These are phyloP conservation scores for Ogataea saltuana DNA, from an alignment of 805 yeast genomes.

Conservation along the genomic window DNA sequence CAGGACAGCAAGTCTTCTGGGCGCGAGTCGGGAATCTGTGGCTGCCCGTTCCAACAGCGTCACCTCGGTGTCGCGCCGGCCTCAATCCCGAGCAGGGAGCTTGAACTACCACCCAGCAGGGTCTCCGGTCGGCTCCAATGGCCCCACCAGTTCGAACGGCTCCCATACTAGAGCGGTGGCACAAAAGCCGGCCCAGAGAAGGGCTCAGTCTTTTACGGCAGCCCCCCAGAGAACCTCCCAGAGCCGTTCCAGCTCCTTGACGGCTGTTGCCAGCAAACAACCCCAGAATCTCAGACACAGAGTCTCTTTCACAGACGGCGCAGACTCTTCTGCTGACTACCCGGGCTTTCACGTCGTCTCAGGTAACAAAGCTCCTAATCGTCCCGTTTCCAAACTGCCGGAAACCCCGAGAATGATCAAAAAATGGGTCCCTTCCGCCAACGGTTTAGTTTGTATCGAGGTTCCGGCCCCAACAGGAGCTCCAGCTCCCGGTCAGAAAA, in stretches of 20 bases:
- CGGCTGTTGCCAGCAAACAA: not conserved
- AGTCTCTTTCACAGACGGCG: slow-evolving; percentile 23
- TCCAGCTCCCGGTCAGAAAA: slow-evolving; percentile 15
- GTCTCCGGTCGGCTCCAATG: too few relatives aligned
- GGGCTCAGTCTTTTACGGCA: slow-evolving; percentile 25
- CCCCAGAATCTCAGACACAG: slow-evolving; percentile 18
- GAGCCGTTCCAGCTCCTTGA: slow-evolving; percentile 3
- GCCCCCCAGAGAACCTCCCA: slow-evolving; percentile 7
- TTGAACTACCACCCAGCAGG: slow-evolving; percentile 14
- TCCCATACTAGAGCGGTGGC: too few relatives aligned
- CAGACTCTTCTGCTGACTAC: slow-evolving; percentile 6
- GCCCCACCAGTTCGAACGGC: too few relatives aligned
- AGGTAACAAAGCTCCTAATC: slow-evolving; percentile 4
- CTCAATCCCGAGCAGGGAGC: slow-evolving; percentile 23
- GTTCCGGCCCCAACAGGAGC: slow-evolving; percentile 48
- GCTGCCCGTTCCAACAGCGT: slow-evolving; percentile 19
- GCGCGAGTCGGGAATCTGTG: slow-evolving; percentile 27
- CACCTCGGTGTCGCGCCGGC: slow-evolving; percentile 15
- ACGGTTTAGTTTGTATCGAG: slow-evolving; percentile 68
- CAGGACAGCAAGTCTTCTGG: slow-evolving; percentile 23
- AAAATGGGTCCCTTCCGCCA: slow-evolving; percentile 71
- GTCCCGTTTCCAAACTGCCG: slow-evolving; percentile 6
- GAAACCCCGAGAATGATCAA: slow-evolving; percentile 50
- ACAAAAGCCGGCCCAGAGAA: slow-evolving; percentile 10
- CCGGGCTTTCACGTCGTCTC: slow-evolving; percentile 15